Percentiles rank a stretch among this genome's conserved stretches.
phyloP scores from a whole-genome alignment of 116 monocot species.

The Trichopus zeylanicus region DNA sequence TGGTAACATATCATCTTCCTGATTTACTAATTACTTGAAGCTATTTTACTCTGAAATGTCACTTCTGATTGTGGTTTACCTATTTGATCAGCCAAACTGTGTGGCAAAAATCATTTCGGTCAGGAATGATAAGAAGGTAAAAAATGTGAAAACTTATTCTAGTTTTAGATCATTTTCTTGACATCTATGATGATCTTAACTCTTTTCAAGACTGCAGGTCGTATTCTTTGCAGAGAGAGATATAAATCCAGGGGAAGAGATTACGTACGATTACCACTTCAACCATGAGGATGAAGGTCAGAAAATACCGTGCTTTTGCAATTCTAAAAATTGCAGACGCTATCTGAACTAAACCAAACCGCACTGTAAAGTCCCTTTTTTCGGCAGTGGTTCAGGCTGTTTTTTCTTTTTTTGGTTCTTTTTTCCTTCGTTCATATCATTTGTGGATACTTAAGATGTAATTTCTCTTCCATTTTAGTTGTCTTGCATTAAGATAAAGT shows the following conservation, averaged over 20 bases:
- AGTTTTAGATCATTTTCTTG: no score
- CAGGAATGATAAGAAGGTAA: constrained; percentile 83
- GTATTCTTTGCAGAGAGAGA: constrained; percentile 92
- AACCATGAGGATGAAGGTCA: constrained; percentile 93
- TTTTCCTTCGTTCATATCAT: no score
- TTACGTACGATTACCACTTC: constrained; percentile 94
- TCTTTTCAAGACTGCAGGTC: constrained; percentile 39
- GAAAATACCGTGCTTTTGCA: constrained; percentile 91
- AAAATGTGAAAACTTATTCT: no score
- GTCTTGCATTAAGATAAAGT: no score
- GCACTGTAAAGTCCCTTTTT: no score
- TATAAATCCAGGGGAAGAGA: constrained; percentile 91
- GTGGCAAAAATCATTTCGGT: constrained; percentile 88
- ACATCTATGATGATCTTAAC: no score
- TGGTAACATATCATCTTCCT: constrained; percentile 26
- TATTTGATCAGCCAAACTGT: constrained; percentile 76
- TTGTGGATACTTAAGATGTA: no score
- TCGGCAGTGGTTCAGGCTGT: no score
- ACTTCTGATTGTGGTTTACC: constrained; percentile 1
- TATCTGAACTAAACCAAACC: constrained; percentile 95
- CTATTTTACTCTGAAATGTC: constrained; percentile 1
- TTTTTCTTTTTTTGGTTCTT: no score
- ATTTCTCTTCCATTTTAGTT: no score
- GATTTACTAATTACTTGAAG: background rate
- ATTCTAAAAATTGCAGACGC: constrained; percentile 71